These are phyloP conservation scores for Penicillium hordei DNA, from an alignment of 2,329 filamentous ascomycete species.

Conservation along the genomic window DNA sequence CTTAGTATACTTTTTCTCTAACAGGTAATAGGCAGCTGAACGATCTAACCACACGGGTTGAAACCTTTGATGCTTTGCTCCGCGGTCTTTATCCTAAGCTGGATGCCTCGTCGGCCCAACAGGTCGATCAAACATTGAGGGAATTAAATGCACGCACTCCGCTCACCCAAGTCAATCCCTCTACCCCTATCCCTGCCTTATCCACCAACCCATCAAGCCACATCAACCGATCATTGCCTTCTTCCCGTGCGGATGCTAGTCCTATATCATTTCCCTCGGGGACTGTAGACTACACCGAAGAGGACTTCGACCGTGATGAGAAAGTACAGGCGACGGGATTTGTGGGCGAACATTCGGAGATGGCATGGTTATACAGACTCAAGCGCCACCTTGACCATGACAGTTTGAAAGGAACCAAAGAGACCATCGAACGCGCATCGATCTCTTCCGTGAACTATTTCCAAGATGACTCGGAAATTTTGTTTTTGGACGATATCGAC, in stretches of 20 bases:
- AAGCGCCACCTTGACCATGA: conserved; percentile 38
- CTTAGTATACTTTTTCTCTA: conserved; percentile 7
- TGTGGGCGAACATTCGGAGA: conserved; percentile 47
- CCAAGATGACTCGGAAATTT: conserved; percentile 41
- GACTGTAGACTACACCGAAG: conserved; percentile 42
- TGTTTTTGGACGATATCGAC: conserved; percentile 37
- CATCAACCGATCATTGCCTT: background rate
- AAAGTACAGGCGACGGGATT: conserved; percentile 42
- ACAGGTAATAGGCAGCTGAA: conserved; percentile 37
- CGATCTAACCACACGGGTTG: conserved; percentile 39
- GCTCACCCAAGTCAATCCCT: background rate
- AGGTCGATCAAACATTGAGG: conserved; percentile 36
- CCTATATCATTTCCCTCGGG: conserved; percentile 33
- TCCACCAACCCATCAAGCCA: background rate
- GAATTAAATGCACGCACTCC: conserved; percentile 30
- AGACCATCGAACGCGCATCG: conserved; percentile 25
- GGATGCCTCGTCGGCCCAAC: conserved; percentile 33
- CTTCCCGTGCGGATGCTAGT: conserved; percentile 10
- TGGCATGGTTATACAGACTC: conserved; percentile 46
- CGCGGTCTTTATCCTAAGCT: conserved; percentile 36
- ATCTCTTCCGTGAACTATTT: conserved; percentile 41
- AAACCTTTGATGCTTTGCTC: conserved; percentile 38
- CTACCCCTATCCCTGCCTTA: conserved; percentile 11
- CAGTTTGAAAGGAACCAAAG: conserved; percentile 17
- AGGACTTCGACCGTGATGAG: conserved; percentile 46